Evolutionary conservation across 2,329 filamentous ascomycete species (phyloP).

Genomic region (Tolypocladium ovalisporum): DNA sequence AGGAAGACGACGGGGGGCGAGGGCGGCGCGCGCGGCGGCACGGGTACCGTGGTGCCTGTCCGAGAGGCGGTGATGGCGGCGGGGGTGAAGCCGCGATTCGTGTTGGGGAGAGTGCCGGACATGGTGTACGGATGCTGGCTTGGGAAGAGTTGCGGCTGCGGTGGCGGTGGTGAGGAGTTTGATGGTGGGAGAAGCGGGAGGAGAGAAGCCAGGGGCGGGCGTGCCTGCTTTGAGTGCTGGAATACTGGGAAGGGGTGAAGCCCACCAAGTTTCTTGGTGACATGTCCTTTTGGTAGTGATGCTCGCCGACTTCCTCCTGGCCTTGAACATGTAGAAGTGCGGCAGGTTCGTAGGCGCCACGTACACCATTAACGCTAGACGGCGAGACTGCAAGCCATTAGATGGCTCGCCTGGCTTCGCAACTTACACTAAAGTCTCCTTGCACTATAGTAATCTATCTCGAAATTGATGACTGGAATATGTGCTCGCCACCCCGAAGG

Average conservation of each 20-base stretch:
- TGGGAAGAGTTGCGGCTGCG: not conserved
- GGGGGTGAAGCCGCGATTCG: not conserved
- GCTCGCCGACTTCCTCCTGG: not conserved
- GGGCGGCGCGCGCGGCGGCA: not conserved
- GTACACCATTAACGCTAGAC: not conserved
- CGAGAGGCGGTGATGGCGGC: not conserved
- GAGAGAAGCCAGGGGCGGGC: not conserved
- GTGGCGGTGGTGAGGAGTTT: not conserved
- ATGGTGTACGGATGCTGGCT: not conserved
- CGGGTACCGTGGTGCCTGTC: not conserved
- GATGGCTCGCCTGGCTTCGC: not conserved
- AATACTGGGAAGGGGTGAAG: not conserved
- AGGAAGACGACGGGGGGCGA: not conserved
- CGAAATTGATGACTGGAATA: no score
- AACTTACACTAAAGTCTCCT: no score
- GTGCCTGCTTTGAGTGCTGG: not conserved
- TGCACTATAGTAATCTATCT: no score
- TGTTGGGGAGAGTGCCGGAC: not conserved
- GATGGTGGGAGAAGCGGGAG: not conserved
- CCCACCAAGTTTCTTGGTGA: not conserved
- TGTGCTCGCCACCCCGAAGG: no score
- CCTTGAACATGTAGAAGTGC: no score
- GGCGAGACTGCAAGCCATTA: not conserved
- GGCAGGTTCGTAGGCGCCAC: not conserved
- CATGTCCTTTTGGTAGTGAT: not conserved